A percentile compares a stretch with the other conserved stretches of the same genome.
Evolutionary conservation across 805 yeast species (phyloP).

Genomic region (Zygoascus ofunaensis): DNA sequence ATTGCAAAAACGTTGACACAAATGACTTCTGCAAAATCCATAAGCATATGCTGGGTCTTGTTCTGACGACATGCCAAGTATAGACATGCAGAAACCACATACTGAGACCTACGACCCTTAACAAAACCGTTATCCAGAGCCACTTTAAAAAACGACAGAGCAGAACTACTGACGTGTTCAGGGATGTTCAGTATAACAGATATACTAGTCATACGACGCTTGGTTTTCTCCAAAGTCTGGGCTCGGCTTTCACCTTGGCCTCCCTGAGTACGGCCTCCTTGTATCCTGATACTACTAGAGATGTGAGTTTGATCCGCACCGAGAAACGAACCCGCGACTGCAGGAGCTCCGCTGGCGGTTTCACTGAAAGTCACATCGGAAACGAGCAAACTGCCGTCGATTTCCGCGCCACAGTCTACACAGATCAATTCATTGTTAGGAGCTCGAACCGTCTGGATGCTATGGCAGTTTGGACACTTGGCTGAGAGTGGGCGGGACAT

Average conservation of each 20-base stretch:
- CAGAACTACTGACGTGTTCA: conserved; percentile 77
- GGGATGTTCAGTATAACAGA: conserved; percentile 74
- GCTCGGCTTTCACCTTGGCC: conserved; percentile 62
- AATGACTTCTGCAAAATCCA: conserved; percentile 83
- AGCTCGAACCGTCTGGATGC: background rate
- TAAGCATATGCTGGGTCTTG: conserved; percentile 87
- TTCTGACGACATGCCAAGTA: conserved; percentile 91
- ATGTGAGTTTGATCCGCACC: conserved; percentile 73
- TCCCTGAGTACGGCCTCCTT: background rate
- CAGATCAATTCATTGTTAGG: conserved; percentile 37
- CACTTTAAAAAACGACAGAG: conserved; percentile 78
- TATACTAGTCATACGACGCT: conserved; percentile 64
- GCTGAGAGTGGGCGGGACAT: too few relatives aligned
- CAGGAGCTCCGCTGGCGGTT: conserved; percentile 85
- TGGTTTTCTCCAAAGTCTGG: conserved; percentile 80
- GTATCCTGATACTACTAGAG: conserved; percentile 42
- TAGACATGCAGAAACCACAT: conserved; percentile 89
- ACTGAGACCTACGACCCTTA: conserved; percentile 93
- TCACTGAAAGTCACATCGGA: conserved; percentile 94
- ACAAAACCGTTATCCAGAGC: conserved; percentile 86
- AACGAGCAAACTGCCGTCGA: conserved; percentile 88
- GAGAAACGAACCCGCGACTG: conserved; percentile 89
- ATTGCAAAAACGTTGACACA: conserved; percentile 89
- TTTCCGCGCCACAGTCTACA: conserved; percentile 73
- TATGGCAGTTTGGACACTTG: background rate